Conservation (phyloP, 164 flowering plant genomes). For the Sextonia rubra region DNA sequence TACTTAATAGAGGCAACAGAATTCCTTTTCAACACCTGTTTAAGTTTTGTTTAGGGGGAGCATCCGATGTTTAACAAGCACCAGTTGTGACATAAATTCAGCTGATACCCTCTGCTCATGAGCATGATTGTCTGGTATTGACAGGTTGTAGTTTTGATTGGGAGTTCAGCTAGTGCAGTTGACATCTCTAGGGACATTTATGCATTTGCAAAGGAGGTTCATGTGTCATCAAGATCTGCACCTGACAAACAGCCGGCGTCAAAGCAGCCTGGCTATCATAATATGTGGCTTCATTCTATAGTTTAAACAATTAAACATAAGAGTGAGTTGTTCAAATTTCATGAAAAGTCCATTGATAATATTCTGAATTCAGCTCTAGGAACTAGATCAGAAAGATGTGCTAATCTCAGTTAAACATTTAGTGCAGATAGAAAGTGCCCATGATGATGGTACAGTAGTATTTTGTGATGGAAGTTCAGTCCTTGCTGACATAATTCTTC, state of each 20-base stretch:
- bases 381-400: not conserved
- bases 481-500: conserved; percentile 52
- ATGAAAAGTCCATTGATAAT: no score
- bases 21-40: no score
- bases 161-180: conserved; percentile 42
- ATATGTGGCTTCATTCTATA: conserved; percentile 78
- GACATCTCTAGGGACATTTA: conserved; percentile 81
- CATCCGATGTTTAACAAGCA: no score
- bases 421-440: conserved; percentile 50
- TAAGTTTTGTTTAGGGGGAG: no score
- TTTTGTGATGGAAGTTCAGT: conserved; percentile 46
- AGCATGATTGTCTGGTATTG: not conserved
- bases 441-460: conserved; percentile 48
- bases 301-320: conserved; percentile 25
- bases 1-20: no score
- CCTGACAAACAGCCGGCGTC: conserved; percentile 11
- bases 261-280: conserved; percentile 44
- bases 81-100: no score
- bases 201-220: conserved; percentile 78
- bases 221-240: conserved; percentile 55
- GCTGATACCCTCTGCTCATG: no score
- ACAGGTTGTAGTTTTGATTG: conserved; percentile 13
- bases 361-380: no score
- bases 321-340: no score
- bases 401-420: not conserved